Percentiles rank a stretch among this genome's conserved stretches.
phyloP scores from a whole-genome alignment of 2,329 filamentous ascomycete species.

The Onygenales sp. region DNA sequence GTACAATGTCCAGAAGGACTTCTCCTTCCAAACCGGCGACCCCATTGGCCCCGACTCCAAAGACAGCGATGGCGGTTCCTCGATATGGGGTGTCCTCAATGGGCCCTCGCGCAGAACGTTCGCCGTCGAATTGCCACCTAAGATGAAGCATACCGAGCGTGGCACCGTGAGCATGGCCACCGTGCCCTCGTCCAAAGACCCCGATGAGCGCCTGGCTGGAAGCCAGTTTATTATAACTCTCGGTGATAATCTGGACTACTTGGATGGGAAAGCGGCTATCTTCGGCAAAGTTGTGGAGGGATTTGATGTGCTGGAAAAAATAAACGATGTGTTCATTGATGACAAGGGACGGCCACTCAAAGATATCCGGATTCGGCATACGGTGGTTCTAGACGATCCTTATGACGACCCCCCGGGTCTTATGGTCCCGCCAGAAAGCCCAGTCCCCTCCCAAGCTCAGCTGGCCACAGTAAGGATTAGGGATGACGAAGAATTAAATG shows the following conservation, averaged over 20 bases:
- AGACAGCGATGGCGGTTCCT: conserved; percentile 84
- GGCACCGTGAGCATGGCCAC: conserved; percentile 99
- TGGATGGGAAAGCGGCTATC: conserved; percentile 88
- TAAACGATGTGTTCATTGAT: conserved; percentile 83
- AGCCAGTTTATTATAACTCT: conserved; percentile 94
- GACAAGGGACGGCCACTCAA: conserved; percentile 78
- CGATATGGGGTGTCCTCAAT: conserved; percentile 79
- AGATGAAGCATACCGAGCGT: conserved; percentile 77
- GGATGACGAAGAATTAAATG: conserved; percentile 73
- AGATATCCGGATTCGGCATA: conserved; percentile 91
- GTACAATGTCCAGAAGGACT: conserved; percentile 86
- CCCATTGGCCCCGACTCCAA: conserved; percentile 76
- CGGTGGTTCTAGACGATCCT: conserved; percentile 83
- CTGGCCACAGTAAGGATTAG: conserved; percentile 85
- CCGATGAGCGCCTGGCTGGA: conserved; percentile 70
- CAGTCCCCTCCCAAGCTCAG: conserved; percentile 72
- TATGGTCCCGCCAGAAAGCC: conserved; percentile 67
- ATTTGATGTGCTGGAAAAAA: conserved; percentile 86
- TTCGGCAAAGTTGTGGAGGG: conserved; percentile 95
- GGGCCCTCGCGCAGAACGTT: conserved; percentile 66
- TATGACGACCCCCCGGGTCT: conserved; percentile 73
- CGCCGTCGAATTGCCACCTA: conserved; percentile 71
- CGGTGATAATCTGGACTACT: conserved; percentile 76
- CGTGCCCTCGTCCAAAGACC: conserved; percentile 62
- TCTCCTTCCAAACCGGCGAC: conserved; percentile 93